A percentile compares a stretch with the other conserved stretches of the same genome.
phyloP scores from a whole-genome alignment of 306 rosid species.

The Prunus campanulata region DNA sequence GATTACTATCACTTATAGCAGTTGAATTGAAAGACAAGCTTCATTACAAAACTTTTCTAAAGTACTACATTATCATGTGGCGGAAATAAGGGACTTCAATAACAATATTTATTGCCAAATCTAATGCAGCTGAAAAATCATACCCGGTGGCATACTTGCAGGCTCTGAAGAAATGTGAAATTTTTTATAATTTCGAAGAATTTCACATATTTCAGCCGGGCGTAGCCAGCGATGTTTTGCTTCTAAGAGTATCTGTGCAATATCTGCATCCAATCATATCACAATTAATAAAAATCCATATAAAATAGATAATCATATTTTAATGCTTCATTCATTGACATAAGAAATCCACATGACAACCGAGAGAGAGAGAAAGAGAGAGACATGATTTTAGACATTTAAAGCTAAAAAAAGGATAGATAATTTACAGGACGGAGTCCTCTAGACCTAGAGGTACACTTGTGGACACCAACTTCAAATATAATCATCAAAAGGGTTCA shows the following conservation, averaged over 20 bases:
- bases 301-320: neutral
- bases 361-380: neutral
- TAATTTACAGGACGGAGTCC: neutral
- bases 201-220: slow-evolving; percentile 83
- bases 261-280: slow-evolving; percentile 47
- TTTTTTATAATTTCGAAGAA: slow-evolving; percentile 54
- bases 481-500: neutral
- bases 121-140: slow-evolving; percentile 22
- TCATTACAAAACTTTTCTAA: neutral
- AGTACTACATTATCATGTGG: neutral
- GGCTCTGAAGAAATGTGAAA: slow-evolving; percentile 65
- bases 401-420: neutral
- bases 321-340: neutral
- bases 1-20: neutral
- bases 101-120: neutral
- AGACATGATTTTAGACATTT: neutral
- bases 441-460: neutral
- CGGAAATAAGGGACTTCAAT: neutral
- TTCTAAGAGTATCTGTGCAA: slow-evolving; percentile 56
- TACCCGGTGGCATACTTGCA: slow-evolving; percentile 70
- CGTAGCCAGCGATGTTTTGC: slow-evolving; percentile 92
- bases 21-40: neutral
- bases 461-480: neutral
- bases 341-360: neutral
- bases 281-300: slow-evolving; percentile 17